Evolutionary conservation across 306 rosid species (phyloP), one percentile per base, ranked within the genome.

Genomic region (Luffa acutangula): DNA sequence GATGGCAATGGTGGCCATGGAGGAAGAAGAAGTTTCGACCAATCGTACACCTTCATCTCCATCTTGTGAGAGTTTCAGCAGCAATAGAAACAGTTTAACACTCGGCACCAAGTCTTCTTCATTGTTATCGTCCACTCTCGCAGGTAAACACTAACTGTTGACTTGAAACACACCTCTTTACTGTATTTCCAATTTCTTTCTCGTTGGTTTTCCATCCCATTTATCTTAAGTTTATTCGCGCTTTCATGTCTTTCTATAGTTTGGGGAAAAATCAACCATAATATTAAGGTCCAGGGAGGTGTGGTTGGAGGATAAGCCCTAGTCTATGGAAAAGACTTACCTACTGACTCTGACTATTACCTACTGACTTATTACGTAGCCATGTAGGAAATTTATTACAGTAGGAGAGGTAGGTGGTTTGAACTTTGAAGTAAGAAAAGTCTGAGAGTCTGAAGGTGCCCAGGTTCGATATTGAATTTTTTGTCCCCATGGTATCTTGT

Each of bases 91-190:
- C 52, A 33, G 78, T 36, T 1, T 33, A 33, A 76, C 75, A 33
- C 67, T 75, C 62, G 9, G 52, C 76, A 58, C 60, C 81, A 86
- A 75, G 64, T 92, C 96, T 36, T 51, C 85, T 41, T 57, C 85
- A 2, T 84, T 91, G 88, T 89, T 87, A 0, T 81, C 83, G 58
- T 85, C 87, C 77, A 70, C 59, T 36, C 81, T 85, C 75, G 82
- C 97, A 51, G 96, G 98, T 94, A 89, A 89, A 34, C 33, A 5
- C 2, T 31, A 14, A 72, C 25, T 72, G 58, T 33, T 73, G 7
- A 49, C 56, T 53, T 17, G 7, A 57, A 54, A n/a, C 62, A 2
- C 8, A 62, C 8, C 83, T 4, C 13, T 36, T 6, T 33, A 9
- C 34, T 42, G 3, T 17, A 43, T 36, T 59, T 46, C 12, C 10